Evolutionary conservation across 345 rosid genomes (phyloP).

Genomic region (Mangifera indica): DNA sequence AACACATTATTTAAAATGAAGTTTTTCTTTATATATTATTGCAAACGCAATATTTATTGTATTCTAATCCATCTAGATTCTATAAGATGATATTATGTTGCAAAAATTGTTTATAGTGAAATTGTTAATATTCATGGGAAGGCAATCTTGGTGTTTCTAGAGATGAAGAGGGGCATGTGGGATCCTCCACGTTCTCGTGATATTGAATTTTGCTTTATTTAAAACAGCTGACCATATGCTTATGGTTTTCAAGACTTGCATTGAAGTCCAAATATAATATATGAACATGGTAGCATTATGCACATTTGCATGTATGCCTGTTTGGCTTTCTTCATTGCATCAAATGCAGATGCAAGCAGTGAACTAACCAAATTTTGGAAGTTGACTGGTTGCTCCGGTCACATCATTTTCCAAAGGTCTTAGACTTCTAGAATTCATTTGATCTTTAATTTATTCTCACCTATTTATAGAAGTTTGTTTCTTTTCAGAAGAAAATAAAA

Average conservation of each 20-base stretch:
- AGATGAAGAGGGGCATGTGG: neutral
- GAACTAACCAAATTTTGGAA: too few species aligned
- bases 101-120: neutral
- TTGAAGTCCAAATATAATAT: too few species aligned
- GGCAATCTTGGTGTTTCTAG: neutral
- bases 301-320: too few species aligned
- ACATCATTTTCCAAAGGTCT: too few species aligned
- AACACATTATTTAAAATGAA: neutral
- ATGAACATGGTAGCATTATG: too few species aligned
- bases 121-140: neutral
- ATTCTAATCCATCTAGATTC: neutral
- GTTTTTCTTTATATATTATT: neutral
- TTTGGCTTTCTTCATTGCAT: too few species aligned
- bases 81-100: neutral
- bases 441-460: neutral
- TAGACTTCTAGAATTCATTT: neutral
- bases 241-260: neutral
- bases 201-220: neutral
- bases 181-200: neutral
- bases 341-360: too few species aligned
- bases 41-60: neutral
- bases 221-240: neutral
- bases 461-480: neutral
- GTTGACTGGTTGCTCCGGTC: too few species aligned
- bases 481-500: slow-evolving; percentile 11